Evolutionary conservation across 768 basidiomycete genomes (phyloP), one percentile per base, ranked within the genome.

Genomic region (Phaffia australis): DNA sequence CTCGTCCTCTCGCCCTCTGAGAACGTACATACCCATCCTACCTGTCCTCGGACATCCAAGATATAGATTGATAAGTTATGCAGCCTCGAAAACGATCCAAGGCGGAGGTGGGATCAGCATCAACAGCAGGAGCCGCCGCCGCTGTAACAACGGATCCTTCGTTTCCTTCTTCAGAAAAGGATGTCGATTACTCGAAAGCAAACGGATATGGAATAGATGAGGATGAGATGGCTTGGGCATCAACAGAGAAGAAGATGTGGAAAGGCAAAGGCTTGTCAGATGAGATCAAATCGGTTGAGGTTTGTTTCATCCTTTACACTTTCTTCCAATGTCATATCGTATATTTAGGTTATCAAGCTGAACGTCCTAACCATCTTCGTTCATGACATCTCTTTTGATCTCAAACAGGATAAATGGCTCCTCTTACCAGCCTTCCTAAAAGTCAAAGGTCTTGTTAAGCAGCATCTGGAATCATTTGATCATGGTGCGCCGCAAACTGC

Each of bases 391-490:
- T 35, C 27, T 23, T 19, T 5, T 60, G 42, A 32, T 25, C 8
- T 27, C 58, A 18, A 42, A 54, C 71, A 95, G 93, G 95, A 99
- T 75, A 99, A 99, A 85, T 99, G 95, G 95, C 83, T 95, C 23
- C 79, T 99, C 14, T 80, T 99, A 2, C 95, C 95, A 1, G 94
- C 93, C 14, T 99, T 98, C 73, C 81, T 99, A 60, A 88, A 93
- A 78, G 89, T 95, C 69, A 99, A 99, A 73, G 95, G 95, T 67
- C 85, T 99, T 18, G 95, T 99, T 69, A 98, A 98, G 79, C 95
- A 98, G 75, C 95, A 99, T 75, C 66, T 68, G 11, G 65, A 66
- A 42, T 66, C 65, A n/a, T 66, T 66, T 50, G 65, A 66, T 52
- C 65, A 66, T 46, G 65, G 65, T 66, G 9, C 23, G 65, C 49